Conservation (phyloP, 1,284 basidiomycete species). For the Peniophora sp. region DNA sequence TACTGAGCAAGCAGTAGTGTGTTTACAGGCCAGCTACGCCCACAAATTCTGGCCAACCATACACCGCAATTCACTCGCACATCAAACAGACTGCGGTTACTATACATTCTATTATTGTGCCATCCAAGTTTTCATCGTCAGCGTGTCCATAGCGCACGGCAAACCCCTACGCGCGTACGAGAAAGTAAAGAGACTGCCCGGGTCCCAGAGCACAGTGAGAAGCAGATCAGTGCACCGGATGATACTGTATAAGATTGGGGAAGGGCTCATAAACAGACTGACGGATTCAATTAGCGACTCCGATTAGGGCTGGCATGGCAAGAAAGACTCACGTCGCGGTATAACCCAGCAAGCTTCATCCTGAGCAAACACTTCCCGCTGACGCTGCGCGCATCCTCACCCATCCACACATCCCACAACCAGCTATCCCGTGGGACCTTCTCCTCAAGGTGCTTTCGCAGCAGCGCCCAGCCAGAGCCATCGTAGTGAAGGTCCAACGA, state of each 20-base stretch:
- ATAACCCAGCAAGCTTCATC: constrained; percentile 43
- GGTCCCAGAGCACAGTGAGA: too few relatives aligned
- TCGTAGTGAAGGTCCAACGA: constrained; percentile 39
- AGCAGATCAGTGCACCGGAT: constrained; percentile 1
- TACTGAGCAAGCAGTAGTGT: too few relatives aligned
- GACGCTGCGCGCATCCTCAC: constrained; percentile 22
- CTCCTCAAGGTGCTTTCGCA: constrained; percentile 32
- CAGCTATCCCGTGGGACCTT: constrained; percentile 34
- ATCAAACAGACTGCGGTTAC: too few relatives aligned
- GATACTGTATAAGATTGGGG: constrained; percentile 37
- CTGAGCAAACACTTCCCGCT: constrained; percentile 44
- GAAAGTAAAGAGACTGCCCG: too few relatives aligned
- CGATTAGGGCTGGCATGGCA: constrained; percentile 3
- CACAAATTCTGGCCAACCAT: too few relatives aligned
- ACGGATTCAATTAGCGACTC: constrained; percentile 4
- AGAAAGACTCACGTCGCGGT: constrained; percentile 34
- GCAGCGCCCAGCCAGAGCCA: constrained; percentile 38
- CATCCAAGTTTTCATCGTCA: too few relatives aligned
- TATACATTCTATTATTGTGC: too few relatives aligned
- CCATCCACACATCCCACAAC: constrained; percentile 37
- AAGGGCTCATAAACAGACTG: constrained; percentile 41
- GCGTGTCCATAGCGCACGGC: too few relatives aligned
- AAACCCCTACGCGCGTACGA: too few relatives aligned
- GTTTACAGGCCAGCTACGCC: too few relatives aligned
- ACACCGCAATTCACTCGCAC: too few relatives aligned